Evolutionary conservation across 495 filamentous ascomycete species (phyloP).

Genomic region (Wilcoxina mikolae): DNA sequence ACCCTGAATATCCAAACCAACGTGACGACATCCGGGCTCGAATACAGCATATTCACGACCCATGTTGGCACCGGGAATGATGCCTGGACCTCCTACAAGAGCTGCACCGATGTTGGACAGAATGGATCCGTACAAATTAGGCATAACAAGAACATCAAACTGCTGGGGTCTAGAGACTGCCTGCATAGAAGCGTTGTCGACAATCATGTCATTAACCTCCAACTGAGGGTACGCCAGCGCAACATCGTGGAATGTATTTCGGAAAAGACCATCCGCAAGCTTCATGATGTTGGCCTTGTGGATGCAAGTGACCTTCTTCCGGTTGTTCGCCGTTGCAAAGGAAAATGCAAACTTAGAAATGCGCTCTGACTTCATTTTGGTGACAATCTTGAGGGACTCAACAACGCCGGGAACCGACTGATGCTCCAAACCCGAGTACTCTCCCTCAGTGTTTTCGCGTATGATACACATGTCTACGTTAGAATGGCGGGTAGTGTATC

Average conservation of each 20-base stretch:
- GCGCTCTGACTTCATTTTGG: constrained; percentile 92
- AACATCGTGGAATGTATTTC: constrained; percentile 84
- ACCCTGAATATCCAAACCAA: constrained; percentile 97
- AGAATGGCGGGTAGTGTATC: constrained; percentile 91
- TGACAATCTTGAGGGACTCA: constrained; percentile 99
- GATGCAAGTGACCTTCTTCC: constrained; percentile 97
- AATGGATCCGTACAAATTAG: constrained; percentile 97
- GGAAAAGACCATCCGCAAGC: constrained; percentile 94
- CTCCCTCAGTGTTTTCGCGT: constrained; percentile 98
- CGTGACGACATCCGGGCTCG: constrained; percentile 95
- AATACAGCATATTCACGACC: constrained; percentile 95
- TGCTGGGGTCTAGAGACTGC: constrained; percentile 90
- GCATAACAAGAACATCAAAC: constrained; percentile 99
- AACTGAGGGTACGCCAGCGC: constrained; percentile 86
- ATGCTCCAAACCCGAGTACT: constrained; percentile 97
- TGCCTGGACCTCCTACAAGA: constrained; percentile 92
- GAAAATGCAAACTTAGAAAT: constrained; percentile 97
- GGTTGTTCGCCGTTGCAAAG: constrained; percentile 94
- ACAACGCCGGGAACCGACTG: constrained; percentile 94
- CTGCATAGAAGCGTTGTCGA: constrained; percentile 99
- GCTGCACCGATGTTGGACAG: constrained; percentile 97
- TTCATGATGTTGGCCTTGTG: constrained; percentile 99
- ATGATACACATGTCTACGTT: constrained; percentile 97
- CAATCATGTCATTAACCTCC: constrained; percentile 96
- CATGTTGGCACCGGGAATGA: constrained; percentile 98